These are phyloP conservation scores for Chionographis japonica DNA, from an alignment of 106 monocot genomes.

Conservation along the genomic window DNA sequence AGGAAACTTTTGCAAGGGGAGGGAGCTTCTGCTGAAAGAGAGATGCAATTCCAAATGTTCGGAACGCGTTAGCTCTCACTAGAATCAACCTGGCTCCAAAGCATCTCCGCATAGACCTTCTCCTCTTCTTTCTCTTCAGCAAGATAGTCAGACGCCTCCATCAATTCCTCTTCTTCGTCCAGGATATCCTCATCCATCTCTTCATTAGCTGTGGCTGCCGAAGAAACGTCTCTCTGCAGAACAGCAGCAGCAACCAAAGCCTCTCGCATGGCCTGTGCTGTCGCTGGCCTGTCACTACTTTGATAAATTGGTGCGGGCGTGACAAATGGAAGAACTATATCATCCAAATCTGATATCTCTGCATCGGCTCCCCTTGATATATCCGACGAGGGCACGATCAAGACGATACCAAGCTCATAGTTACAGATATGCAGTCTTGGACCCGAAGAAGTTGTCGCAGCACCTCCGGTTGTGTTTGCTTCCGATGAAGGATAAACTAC, in stretches of 20 bases:
- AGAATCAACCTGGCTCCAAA: slow-evolving; percentile 79
- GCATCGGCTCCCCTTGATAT: background rate
- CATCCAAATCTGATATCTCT: slow-evolving; percentile 36
- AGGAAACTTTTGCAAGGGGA: too few relatives aligned
- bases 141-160: slow-evolving; percentile 21
- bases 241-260: slow-evolving; percentile 34
- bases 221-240: slow-evolving; percentile 14
- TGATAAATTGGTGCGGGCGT: slow-evolving; percentile 71
- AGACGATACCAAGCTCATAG: slow-evolving; percentile 79
- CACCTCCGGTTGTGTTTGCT: slow-evolving; percentile 4
- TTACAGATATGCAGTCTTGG: slow-evolving; percentile 66
- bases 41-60: too few relatives aligned
- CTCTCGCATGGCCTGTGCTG: slow-evolving; percentile 69
- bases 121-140: slow-evolving; percentile 70
- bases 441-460: background rate
- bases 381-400: slow-evolving; percentile 40
- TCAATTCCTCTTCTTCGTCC: slow-evolving; percentile 35
- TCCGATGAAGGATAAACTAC: slow-evolving; percentile 16
- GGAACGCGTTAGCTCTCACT: slow-evolving; percentile 20
- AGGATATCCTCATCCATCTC: slow-evolving; percentile 40
- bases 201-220: slow-evolving; percentile 5
- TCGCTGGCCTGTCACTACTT: slow-evolving; percentile 58
- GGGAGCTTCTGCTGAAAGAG: too few relatives aligned
- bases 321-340: slow-evolving; percentile 55
- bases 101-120: slow-evolving; percentile 84